A percentile compares a stretch with the other conserved stretches of the same genome.
These are phyloP conservation scores for Mycena maculata DNA, from an alignment of 768 basidiomycete species.

Conservation along the genomic window DNA sequence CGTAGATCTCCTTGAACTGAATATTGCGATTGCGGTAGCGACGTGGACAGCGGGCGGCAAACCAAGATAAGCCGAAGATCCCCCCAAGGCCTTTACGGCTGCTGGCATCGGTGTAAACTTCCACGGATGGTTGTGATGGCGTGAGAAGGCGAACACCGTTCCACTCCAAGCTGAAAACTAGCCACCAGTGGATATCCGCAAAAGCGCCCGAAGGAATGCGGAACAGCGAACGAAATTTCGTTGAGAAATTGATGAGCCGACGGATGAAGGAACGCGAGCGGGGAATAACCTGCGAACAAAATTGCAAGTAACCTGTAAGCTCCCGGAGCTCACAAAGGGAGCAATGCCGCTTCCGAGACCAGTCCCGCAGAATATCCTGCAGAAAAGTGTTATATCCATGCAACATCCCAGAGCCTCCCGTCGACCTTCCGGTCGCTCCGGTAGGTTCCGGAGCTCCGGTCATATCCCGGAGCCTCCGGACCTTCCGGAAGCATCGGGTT, in stretches of 20 bases:
- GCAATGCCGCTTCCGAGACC: not conserved
- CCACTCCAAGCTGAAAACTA: constrained; percentile 14
- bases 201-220: constrained; percentile 32
- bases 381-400: too few species aligned
- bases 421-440: too few species aligned
- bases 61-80: constrained; percentile 34
- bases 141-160: constrained; percentile 28
- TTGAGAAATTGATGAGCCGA: not conserved
- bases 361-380: not conserved
- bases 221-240: constrained; percentile 24
- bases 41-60: constrained; percentile 33
- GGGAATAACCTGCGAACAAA: constrained; percentile 26
- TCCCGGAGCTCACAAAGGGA: constrained; percentile 10
- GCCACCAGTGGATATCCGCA: constrained; percentile 39
- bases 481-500: too few species aligned
- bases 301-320: constrained; percentile 20
- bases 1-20: constrained; percentile 41
- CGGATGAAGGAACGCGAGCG: constrained; percentile 23
- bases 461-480: too few species aligned
- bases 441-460: too few species aligned
- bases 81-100: constrained; percentile 37
- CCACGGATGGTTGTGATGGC: constrained; percentile 10
- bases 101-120: constrained; percentile 42
- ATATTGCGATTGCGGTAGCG: constrained; percentile 37
- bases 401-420: too few species aligned